Evolutionary conservation across 306 rosid species (phyloP).

Genomic region (Pyrus communis): DNA sequence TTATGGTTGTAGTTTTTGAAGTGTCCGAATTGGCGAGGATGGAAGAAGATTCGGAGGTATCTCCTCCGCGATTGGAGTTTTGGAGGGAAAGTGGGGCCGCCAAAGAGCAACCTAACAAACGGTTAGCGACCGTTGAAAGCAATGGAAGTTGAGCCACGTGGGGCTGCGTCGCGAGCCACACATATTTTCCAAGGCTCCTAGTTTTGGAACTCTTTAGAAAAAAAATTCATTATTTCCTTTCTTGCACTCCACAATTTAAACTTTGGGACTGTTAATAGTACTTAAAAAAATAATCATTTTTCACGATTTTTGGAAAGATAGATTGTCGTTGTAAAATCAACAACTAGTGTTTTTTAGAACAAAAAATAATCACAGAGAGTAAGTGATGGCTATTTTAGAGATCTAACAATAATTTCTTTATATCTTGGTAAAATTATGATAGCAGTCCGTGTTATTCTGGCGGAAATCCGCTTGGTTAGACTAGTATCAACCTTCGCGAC

Average conservation of each 20-base stretch:
- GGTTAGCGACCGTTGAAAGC: slow-evolving; percentile 14
- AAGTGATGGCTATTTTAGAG: too few species aligned
- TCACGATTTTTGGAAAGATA: accelerated
- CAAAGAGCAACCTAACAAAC: neutral
- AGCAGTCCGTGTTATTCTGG: accelerated
- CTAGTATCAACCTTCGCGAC: too few species aligned
- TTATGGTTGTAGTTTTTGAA: neutral
- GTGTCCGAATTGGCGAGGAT: neutral
- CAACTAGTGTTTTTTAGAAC: too few species aligned
- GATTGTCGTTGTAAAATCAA: too few species aligned
- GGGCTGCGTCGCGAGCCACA: slow-evolving; percentile 13
- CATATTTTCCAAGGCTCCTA: neutral
- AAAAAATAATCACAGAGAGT: too few species aligned
- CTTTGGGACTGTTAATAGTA: too few species aligned
- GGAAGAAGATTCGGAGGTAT: slow-evolving; percentile 63
- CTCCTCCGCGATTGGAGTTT: slow-evolving; percentile 35
- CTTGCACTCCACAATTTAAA: too few species aligned
- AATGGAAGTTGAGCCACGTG: slow-evolving; percentile 11
- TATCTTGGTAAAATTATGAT: too few species aligned
- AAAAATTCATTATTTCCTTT: neutral
- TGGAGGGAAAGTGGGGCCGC: slow-evolving; percentile 37
- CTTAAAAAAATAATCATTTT: too few species aligned
- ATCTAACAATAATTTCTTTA: too few species aligned
- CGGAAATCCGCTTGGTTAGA: too few species aligned
- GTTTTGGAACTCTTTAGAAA: neutral